A percentile compares a stretch with the other conserved stretches of the same genome.
phyloP scores from a whole-genome alignment of 176 grass and related monocot genomes.

The Pharus latifolius region DNA sequence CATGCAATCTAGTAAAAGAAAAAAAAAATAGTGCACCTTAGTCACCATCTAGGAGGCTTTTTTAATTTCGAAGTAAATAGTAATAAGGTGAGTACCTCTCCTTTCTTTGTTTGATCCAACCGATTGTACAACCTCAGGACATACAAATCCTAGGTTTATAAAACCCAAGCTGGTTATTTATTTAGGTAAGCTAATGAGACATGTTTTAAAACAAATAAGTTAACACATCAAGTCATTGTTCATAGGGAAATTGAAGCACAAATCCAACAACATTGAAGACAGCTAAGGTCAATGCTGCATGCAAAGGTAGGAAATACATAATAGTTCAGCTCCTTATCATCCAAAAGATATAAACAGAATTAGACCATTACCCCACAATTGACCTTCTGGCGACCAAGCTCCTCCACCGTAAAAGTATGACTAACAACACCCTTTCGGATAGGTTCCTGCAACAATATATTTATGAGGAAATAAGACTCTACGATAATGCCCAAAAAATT shows the following conservation, averaged over 20 bases:
- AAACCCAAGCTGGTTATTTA: conserved; percentile 12
- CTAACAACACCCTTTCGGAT: conserved; percentile 67
- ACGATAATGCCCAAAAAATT: not conserved
- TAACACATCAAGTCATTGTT: not conserved
- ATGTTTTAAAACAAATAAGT: not conserved
- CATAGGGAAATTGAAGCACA: not conserved
- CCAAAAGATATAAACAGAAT: conserved; percentile 12
- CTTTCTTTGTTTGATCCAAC: conserved; percentile 79
- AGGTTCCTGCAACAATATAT: conserved; percentile 49
- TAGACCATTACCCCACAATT: conserved; percentile 37
- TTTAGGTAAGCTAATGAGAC: not conserved
- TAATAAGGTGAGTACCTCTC: conserved; percentile 53
- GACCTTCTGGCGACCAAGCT: conserved; percentile 44
- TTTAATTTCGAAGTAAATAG: conserved; percentile 6
- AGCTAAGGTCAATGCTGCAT: not conserved
- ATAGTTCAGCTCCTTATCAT: not conserved
- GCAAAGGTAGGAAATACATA: not conserved
- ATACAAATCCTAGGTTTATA: conserved; percentile 51
- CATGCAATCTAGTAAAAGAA: conserved; percentile 74
- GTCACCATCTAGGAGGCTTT: not conserved
- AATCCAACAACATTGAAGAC: not conserved
- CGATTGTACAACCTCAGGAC: conserved; percentile 65
- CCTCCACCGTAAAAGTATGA: conserved; percentile 69
- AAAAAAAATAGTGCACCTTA: not conserved
- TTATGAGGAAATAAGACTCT: conserved; percentile 10